Evolutionary conservation across 345 rosid genomes (phyloP).

Genomic region (Anacardium occidentale): DNA sequence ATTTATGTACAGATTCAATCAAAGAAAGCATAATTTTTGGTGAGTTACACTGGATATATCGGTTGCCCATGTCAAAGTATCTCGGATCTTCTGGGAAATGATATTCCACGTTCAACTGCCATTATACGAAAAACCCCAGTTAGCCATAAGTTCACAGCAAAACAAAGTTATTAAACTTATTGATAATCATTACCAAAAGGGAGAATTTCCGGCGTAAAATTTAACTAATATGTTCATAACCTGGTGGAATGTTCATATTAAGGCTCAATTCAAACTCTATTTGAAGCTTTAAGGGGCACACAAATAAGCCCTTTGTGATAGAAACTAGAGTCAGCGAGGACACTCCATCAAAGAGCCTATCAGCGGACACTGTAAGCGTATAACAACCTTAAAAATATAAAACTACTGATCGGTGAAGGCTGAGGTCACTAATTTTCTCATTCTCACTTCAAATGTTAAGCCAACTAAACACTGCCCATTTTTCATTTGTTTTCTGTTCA

Average conservation of each 20-base stretch:
- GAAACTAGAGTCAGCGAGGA: not conserved
- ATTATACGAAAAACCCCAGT: constrained; percentile 17
- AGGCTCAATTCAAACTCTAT: no score
- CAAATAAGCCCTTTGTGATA: no score
- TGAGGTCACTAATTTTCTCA: no score
- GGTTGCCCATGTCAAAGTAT: constrained; percentile 68
- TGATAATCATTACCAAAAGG: not conserved
- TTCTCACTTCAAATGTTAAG: no score
- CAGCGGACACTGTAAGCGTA: no score
- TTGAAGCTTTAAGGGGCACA: no score
- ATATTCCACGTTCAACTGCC: constrained; percentile 82
- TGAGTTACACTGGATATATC: constrained; percentile 19
- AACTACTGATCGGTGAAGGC: no score
- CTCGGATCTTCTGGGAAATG: constrained; percentile 87
- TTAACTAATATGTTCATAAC: not conserved
- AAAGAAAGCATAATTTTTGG: constrained; percentile 9
- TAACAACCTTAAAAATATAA: no score
- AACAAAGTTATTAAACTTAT: not conserved
- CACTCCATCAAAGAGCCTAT: no score
- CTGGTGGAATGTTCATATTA: no score
- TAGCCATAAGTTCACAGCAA: constrained; percentile 4
- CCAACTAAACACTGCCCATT: no score
- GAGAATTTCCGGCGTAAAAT: not conserved
- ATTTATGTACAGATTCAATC: constrained; percentile 31
- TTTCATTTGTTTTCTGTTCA: no score